Base-by-base conservation (phyloP, 345 rosid species). In the Euclidium syriacum region DNA sequence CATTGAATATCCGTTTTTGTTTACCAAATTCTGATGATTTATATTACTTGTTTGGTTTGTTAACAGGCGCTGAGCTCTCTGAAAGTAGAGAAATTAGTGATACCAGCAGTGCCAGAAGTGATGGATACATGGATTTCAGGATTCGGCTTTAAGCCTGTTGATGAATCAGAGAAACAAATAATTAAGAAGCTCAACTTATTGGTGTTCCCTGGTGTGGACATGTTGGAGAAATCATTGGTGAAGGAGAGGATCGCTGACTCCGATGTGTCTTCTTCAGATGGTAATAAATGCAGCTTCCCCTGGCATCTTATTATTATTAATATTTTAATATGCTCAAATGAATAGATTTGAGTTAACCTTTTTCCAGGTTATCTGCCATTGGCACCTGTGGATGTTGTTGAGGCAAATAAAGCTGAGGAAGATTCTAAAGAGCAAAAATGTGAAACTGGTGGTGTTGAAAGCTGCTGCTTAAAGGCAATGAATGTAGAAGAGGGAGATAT, bases 101-200 rank as follows among this genome's bases (percentile, higher is more conserved):
- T 94, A 74, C 99, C 97, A 57, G 99, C 99, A 44, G 76, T 94
- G 36, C 80, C 90, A 49, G 97, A 94, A 61, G 79, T 94, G 25
- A 84, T 65, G 58, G 84, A 80, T 67, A 87, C 97, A 8, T 94
- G 97, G 99, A 90, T 84, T 51, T 79, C 87, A 51, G 95, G 81
- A 52, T 94, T 94, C 58, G 92, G 90, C 71, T 94, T 94, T 75
- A 66, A 29, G 65, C 84, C 89, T 7, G 70, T 87, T 56, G 75
- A 76, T 36, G 67, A 62, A 57, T 68, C 75, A 47, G 76, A 48
- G 40, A 78, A 73, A 64, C 78, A 66, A 56, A 65, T 58, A 69
- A 75, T 83, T 61, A 81, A 78, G 73, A 81, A 81, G 63, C 77
- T 81, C 77, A 90, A 82, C 63, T 60, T 94, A 72, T 23, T 94